phyloP scores from a whole-genome alignment of 148 eudicot species.

The Pharnaceum exiguum region DNA sequence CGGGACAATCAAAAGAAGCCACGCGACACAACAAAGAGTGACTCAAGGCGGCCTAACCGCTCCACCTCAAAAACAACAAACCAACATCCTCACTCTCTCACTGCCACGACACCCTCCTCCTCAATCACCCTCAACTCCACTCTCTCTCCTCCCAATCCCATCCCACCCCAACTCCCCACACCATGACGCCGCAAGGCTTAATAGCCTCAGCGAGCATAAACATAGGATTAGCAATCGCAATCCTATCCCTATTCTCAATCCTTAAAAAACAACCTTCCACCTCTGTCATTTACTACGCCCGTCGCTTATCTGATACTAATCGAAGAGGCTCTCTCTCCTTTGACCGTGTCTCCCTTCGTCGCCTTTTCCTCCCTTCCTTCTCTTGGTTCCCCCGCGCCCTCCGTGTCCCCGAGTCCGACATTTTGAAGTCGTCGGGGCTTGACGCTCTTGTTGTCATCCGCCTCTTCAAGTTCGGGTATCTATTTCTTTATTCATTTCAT shows the following conservation, averaged over 20 bases:
- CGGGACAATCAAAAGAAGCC: background rate
- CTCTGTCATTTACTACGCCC: constrained; percentile 72
- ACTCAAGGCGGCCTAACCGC: too few species aligned
- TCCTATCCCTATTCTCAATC: constrained; percentile 65
- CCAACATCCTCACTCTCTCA: constrained; percentile 7
- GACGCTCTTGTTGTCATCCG: constrained; percentile 75
- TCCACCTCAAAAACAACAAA: background rate
- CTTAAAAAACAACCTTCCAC: constrained; percentile 59
- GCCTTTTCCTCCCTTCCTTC: constrained; percentile 43
- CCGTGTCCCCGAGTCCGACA: constrained; percentile 54
- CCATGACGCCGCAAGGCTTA: constrained; percentile 61
- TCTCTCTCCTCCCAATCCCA: background rate
- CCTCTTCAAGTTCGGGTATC: constrained; percentile 79
- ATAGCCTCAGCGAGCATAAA: constrained; percentile 70
- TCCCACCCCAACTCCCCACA: background rate
- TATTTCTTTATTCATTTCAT: background rate
- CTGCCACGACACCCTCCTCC: constrained; percentile 1
- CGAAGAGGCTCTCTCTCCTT: constrained; percentile 19
- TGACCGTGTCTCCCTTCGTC: constrained; percentile 35
- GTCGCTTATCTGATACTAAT: constrained; percentile 44
- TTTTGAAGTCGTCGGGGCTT: constrained; percentile 55
- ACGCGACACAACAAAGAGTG: background rate
- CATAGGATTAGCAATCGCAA: constrained; percentile 60
- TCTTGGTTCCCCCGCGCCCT: constrained; percentile 64
- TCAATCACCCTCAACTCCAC: background rate